Evolutionary conservation across 2,329 filamentous ascomycete species (phyloP).

Genomic region (Tolypocladium album): DNA sequence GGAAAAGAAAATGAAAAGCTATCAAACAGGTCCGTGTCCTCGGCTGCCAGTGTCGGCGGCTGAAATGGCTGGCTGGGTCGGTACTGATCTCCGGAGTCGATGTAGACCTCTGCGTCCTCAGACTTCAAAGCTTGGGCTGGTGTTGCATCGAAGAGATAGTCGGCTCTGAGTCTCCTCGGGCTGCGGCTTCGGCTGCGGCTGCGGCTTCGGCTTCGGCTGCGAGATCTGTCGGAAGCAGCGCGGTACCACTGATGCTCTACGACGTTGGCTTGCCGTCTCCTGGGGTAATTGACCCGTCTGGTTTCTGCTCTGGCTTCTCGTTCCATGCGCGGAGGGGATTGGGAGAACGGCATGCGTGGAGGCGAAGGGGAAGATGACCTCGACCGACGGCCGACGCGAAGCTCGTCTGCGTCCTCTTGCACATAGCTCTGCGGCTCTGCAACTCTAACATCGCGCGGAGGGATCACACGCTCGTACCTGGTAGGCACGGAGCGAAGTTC

Average conservation of each 20-base stretch:
- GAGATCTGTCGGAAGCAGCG: not conserved
- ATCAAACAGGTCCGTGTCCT: conserved; percentile 18
- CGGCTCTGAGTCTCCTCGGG: not conserved
- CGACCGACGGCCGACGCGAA: not conserved
- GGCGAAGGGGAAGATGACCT: not conserved
- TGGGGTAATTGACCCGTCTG: not conserved
- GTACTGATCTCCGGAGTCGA: not conserved
- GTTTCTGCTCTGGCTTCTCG: not conserved
- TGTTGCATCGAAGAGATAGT: not conserved
- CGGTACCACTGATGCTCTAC: not conserved
- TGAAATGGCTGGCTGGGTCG: not conserved
- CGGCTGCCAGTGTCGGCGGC: conserved; percentile 6
- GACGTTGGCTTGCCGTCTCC: not conserved
- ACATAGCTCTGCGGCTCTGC: not conserved
- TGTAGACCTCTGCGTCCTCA: not conserved
- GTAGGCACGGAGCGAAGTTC: not conserved
- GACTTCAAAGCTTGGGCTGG: not conserved
- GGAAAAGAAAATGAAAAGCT: conserved; percentile 15
- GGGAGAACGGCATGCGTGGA: not conserved
- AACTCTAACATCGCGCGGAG: not conserved
- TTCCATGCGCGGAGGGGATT: not conserved
- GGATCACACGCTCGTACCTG: not conserved
- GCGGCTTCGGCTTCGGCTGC: not conserved
- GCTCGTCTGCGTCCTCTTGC: not conserved
- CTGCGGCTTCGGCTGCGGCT: not conserved